Evolutionary conservation across 2,329 filamentous ascomycete species (phyloP).

Genomic region (Fusarium bactridioides): DNA sequence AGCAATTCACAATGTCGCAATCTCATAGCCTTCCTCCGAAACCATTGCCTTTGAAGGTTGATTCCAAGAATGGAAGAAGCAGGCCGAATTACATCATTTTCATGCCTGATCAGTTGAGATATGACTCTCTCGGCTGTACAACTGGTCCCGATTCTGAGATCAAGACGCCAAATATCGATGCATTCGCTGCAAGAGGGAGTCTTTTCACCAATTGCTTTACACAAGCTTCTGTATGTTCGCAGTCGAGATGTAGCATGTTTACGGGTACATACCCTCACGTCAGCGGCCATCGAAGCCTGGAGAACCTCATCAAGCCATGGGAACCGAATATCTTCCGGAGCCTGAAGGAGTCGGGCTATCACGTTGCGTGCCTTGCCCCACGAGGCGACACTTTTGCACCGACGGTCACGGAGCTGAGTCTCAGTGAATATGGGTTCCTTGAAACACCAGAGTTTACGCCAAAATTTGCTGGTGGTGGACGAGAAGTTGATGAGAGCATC

Average conservation of each 20-base stretch:
- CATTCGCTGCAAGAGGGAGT: slow-evolving; percentile 48
- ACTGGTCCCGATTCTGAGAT: slow-evolving; percentile 39
- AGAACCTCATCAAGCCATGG: slow-evolving; percentile 58
- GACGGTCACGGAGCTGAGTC: slow-evolving; percentile 53
- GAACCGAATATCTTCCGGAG: slow-evolving; percentile 56
- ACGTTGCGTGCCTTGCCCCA: slow-evolving; percentile 55
- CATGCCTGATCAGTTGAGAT: slow-evolving; percentile 58
- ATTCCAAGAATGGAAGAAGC: slow-evolving; percentile 40
- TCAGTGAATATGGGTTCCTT: slow-evolving; percentile 56
- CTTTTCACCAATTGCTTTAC: slow-evolving; percentile 56
- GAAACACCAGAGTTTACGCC: slow-evolving; percentile 48
- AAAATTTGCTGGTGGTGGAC: slow-evolving; percentile 37
- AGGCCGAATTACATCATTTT: slow-evolving; percentile 53
- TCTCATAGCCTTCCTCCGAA: slow-evolving; percentile 20
- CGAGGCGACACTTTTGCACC: slow-evolving; percentile 54
- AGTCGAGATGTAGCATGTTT: slow-evolving; percentile 57
- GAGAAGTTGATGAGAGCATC: slow-evolving; percentile 45
- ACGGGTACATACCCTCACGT: slow-evolving; percentile 57
- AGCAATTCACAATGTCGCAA: slow-evolving; percentile 11
- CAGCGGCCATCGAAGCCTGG: slow-evolving; percentile 53
- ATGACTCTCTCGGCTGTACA: slow-evolving; percentile 51
- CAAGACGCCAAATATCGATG: slow-evolving; percentile 53
- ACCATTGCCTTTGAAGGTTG: slow-evolving; percentile 32
- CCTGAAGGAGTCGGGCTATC: slow-evolving; percentile 55
- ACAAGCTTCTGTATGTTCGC: slow-evolving; percentile 56